These are phyloP conservation scores for Ceratocystis alfenasii DNA, from an alignment of 2,329 filamentous ascomycete genomes.

Conservation along the genomic window DNA sequence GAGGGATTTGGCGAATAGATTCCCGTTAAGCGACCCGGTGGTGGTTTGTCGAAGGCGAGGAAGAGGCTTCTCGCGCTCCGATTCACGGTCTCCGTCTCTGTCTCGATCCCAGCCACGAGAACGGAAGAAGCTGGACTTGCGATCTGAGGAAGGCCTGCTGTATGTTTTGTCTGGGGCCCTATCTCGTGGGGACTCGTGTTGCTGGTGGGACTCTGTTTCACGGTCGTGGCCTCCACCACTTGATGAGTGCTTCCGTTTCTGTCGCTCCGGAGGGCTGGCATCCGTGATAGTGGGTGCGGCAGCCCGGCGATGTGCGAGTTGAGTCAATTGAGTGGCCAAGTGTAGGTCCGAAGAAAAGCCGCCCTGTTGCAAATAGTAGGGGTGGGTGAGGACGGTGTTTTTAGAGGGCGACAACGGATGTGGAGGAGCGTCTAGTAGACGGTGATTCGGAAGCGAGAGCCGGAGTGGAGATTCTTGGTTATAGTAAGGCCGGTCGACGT, in stretches of 20 bases:
- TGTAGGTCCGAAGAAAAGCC: slow-evolving; percentile 22
- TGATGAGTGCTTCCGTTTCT: slow-evolving; percentile 11
- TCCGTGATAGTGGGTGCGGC: slow-evolving; percentile 18
- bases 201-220: background rate
- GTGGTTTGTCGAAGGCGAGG: slow-evolving; percentile 20
- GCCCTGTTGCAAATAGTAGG: slow-evolving; percentile 19
- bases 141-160: background rate
- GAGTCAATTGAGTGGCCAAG: slow-evolving; percentile 19
- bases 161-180: background rate
- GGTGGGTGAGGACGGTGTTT: slow-evolving; percentile 15
- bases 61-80: slow-evolving; percentile 21
- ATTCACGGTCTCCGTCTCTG: slow-evolving; percentile 9
- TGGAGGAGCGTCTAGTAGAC: background rate
- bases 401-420: slow-evolving; percentile 6
- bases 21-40: slow-evolving; percentile 19
- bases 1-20: slow-evolving; percentile 14
- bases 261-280: slow-evolving; percentile 15
- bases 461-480: background rate
- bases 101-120: slow-evolving; percentile 12
- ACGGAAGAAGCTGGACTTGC: slow-evolving; percentile 15
- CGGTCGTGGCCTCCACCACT: background rate
- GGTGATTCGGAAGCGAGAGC: background rate
- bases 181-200: background rate
- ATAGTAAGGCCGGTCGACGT: slow-evolving; percentile 8
- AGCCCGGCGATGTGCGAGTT: slow-evolving; percentile 14